A percentile compares a stretch with the other conserved stretches of the same genome.
These are phyloP conservation scores for Phoma sp. DNA, from an alignment of 2,329 filamentous ascomycete genomes.

Conservation along the genomic window DNA sequence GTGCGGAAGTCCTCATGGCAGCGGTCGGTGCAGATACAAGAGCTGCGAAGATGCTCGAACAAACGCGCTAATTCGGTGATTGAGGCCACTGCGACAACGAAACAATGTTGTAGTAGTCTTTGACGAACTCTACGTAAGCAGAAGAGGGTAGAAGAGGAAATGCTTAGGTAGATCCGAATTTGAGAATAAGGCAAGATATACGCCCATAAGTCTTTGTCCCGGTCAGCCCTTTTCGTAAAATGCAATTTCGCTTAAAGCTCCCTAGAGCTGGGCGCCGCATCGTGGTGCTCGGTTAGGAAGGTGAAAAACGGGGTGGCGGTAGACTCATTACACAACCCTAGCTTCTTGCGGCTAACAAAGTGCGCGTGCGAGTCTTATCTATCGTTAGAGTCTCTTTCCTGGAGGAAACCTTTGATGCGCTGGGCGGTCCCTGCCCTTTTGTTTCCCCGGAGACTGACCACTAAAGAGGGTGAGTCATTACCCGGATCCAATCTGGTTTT, in stretches of 20 bases:
- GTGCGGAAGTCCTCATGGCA: background rate
- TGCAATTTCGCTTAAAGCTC: background rate
- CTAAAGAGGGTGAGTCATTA: too few species aligned
- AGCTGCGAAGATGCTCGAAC: background rate
- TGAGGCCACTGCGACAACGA: too few species aligned
- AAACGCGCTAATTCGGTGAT: too few species aligned
- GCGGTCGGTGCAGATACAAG: background rate
- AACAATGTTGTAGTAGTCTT: background rate
- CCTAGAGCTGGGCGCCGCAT: background rate
- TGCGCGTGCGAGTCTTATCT: too few species aligned
- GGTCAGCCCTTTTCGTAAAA: background rate
- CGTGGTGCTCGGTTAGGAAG: background rate
- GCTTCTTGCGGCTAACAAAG: background rate
- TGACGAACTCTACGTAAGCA: background rate
- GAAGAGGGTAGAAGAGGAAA: background rate
- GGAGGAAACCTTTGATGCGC: too few species aligned
- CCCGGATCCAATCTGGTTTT: too few species aligned
- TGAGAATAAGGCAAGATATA: background rate
- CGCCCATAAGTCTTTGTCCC: background rate
- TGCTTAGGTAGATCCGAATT: too few species aligned
- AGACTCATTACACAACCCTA: background rate
- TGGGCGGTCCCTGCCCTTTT: too few species aligned
- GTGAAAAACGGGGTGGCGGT: background rate
- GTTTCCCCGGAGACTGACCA: too few species aligned
- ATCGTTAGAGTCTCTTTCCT: too few species aligned